phyloP scores from a whole-genome alignment of 805 yeast species.

The Pichia manshurica region DNA sequence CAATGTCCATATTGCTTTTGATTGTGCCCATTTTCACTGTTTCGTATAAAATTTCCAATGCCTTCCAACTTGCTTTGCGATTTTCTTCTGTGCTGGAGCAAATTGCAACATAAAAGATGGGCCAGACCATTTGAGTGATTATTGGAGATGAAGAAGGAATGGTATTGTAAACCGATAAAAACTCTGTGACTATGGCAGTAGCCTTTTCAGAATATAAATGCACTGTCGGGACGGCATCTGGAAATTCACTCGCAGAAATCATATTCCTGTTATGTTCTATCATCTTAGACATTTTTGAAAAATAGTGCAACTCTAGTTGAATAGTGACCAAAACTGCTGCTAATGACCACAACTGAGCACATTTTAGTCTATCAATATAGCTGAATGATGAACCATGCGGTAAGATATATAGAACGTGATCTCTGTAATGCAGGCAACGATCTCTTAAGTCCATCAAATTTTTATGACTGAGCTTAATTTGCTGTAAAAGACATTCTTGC shows the following conservation, averaged over 20 bases:
- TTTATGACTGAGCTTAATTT: background rate
- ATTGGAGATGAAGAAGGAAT: constrained; percentile 42
- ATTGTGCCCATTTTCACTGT: constrained; percentile 53
- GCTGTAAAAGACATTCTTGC: background rate
- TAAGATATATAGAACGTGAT: constrained; percentile 34
- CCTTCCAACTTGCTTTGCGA: constrained; percentile 26
- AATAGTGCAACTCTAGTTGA: constrained; percentile 12
- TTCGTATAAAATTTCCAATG: constrained; percentile 38
- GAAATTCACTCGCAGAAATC: background rate
- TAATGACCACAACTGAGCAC: constrained; percentile 55
- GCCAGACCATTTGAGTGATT: constrained; percentile 62
- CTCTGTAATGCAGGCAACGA: constrained; percentile 37
- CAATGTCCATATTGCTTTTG: constrained; percentile 37
- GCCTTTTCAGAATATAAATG: constrained; percentile 24
- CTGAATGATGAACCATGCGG: constrained; percentile 23
- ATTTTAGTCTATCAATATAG: constrained; percentile 39
- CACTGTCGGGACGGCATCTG: constrained; percentile 10
- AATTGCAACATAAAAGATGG: constrained; percentile 46
- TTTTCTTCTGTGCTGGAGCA: constrained; percentile 35
- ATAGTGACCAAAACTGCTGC: constrained; percentile 21
- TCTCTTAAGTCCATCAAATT: constrained; percentile 6
- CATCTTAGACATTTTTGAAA: background rate
- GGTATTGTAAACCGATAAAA: constrained; percentile 41
- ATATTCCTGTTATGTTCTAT: constrained; percentile 5
- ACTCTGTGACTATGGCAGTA: constrained; percentile 37